A percentile compares a stretch with the other conserved stretches of the same genome.
Conservation (phyloP, 257 asterid genomes). For the Capsicum pubescens region DNA sequence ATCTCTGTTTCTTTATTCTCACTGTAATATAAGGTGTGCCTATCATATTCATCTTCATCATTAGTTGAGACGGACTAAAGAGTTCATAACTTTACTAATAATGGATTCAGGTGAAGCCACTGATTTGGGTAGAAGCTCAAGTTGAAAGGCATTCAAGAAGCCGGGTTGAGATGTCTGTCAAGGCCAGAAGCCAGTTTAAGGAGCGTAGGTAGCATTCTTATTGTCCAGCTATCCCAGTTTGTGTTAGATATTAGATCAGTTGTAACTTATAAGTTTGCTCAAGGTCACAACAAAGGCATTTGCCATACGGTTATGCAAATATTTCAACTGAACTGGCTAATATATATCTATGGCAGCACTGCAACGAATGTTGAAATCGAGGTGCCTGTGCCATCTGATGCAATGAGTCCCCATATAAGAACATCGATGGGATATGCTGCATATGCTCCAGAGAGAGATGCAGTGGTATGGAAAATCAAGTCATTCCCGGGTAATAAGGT, state of each 20-base stretch:
- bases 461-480: constrained; percentile 94
- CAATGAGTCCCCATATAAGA: constrained; percentile 90
- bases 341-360: constrained; percentile 57
- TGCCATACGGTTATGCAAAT: not conserved
- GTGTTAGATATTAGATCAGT: not conserved
- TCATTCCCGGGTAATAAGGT: constrained; percentile 99
- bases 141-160: constrained; percentile 93
- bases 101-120: constrained; percentile 86
- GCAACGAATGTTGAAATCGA: constrained; percentile 97
- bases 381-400: constrained; percentile 95
- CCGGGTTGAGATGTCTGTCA: constrained; percentile 82
- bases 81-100: constrained; percentile 14
- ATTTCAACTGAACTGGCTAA: not conserved
- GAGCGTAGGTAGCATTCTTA: constrained; percentile 74
- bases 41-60: not conserved
- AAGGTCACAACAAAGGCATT: not conserved
- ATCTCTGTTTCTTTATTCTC: constrained; percentile 8
- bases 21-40: not conserved
- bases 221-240: not conserved
- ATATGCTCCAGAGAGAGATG: constrained; percentile 95
- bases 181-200: constrained; percentile 96
- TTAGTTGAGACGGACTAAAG: not conserved
- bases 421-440: constrained; percentile 96
- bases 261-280: not conserved
- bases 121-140: constrained; percentile 98